phyloP scores from a whole-genome alignment of 495 filamentous ascomycete genomes.

The Chaetomium tenue region DNA sequence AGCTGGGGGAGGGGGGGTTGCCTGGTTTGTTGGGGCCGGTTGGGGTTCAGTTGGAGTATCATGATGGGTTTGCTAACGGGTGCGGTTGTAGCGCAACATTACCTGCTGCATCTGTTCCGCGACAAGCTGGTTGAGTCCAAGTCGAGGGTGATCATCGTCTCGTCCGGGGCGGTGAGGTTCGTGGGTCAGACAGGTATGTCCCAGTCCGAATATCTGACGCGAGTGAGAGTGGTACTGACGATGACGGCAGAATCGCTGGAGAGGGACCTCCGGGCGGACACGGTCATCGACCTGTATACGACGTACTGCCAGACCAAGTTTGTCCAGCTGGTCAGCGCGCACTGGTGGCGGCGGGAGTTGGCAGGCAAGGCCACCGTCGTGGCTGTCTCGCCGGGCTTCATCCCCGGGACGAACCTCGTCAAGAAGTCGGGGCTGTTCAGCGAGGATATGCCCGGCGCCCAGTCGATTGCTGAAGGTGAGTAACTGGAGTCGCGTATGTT shows the following conservation, averaged over 20 bases:
- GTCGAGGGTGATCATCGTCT: conserved; percentile 45
- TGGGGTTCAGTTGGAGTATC: not conserved
- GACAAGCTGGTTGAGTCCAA: conserved; percentile 40
- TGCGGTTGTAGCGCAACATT: conserved; percentile 43
- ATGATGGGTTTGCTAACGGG: too few relatives aligned
- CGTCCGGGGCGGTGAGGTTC: conserved; percentile 39
- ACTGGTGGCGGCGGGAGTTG: conserved; percentile 52
- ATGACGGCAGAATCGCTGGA: conserved; percentile 27
- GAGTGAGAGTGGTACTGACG: not conserved
- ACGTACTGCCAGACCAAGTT: conserved; percentile 46
- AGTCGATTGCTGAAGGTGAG: conserved; percentile 41
- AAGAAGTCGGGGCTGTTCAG: conserved; percentile 22
- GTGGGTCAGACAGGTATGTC: conserved; percentile 31
- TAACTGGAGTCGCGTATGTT: not conserved
- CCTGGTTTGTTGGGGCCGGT: not conserved
- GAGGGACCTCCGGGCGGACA: conserved; percentile 32
- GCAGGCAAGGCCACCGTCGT: conserved; percentile 39
- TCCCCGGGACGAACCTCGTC: conserved; percentile 40
- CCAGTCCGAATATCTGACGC: too few relatives aligned
- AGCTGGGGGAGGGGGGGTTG: not conserved
- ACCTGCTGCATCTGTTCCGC: conserved; percentile 42
- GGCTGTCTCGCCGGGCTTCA: conserved; percentile 47
- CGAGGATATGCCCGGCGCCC: conserved; percentile 38
- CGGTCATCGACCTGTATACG: conserved; percentile 24
- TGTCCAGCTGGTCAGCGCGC: conserved; percentile 44